Evolutionary conservation across 1,284 basidiomycete species (phyloP).

Genomic region (Cryptococcus sp.): DNA sequence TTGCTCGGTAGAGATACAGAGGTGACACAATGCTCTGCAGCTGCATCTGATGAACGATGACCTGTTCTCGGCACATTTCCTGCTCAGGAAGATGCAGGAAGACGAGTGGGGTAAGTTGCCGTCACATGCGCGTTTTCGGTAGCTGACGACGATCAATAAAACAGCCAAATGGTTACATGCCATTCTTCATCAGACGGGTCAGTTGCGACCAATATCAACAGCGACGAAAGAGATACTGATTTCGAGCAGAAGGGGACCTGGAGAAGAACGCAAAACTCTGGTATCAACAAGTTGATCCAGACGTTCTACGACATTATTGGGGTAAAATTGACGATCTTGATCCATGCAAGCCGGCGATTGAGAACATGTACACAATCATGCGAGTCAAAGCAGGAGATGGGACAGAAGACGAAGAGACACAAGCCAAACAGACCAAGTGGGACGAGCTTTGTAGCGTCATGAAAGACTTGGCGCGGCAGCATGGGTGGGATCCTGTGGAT

Average conservation of each 20-base stretch:
- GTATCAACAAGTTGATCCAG: conserved; percentile 23
- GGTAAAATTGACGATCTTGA: neutral
- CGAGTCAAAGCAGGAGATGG: conserved; percentile 11
- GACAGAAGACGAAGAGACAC: conserved; percentile 6
- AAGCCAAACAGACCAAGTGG: conserved; percentile 15
- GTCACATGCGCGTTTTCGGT: too few species aligned
- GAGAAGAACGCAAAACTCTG: conserved; percentile 27
- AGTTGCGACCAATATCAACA: neutral
- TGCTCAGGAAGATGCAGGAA: conserved; percentile 33
- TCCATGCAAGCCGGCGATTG: conserved; percentile 11
- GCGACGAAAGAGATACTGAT: neutral
- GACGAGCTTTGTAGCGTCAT: conserved; percentile 20
- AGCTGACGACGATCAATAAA: too few species aligned
- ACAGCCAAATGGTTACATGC: conserved; percentile 22
- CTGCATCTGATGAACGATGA: conserved; percentile 33
- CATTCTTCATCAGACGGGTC: conserved; percentile 18
- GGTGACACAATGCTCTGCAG: conserved; percentile 6
- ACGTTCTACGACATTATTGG: conserved; percentile 15
- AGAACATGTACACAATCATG: conserved; percentile 24
- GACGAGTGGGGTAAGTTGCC: conserved; percentile 23
- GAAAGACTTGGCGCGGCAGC: conserved; percentile 11
- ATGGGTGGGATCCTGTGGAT: conserved; percentile 17
- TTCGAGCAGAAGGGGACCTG: conserved; percentile 18
- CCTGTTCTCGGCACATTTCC: conserved; percentile 33
- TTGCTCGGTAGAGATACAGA: neutral